Base-by-base conservation (phyloP, 164 flowering plant genomes). In the Aristolochia contorta region DNA sequence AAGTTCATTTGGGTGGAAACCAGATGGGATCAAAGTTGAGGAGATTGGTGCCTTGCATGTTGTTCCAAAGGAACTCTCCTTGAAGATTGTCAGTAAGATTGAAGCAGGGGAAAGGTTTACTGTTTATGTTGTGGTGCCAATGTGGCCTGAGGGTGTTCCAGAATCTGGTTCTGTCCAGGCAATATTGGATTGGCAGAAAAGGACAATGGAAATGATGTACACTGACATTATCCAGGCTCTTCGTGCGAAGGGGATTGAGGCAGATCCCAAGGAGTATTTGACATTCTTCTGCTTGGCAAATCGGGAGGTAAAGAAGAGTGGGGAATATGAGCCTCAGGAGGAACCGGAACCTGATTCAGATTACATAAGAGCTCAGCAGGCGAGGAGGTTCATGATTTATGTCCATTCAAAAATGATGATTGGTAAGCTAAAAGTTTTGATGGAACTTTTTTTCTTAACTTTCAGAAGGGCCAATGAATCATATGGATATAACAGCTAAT, bases 161-260 rank as follows among this genome's bases (percentile, higher is more conserved):
- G 83, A 83, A 47, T 77, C 82, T 70, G 71, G 55, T 16, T 77
- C 91, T 1, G 87, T 83, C 24, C 91, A 82, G 56, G 82, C 85
- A 12, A 84, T 84, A 52, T 60, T 84, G 54, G 68, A 78, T 60
- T 84, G 91, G 91, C 91, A 84, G 61, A 77, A 65, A 65, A 78
- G 78, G 73, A 84, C 87, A 6, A 79, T 84, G 87, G 85, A 84
- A 57, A 84, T 84, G 91, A 84, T 84, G 91, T 84, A 82, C 63
- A 69, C 65, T 16, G 86, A 84, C 67, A 71, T 84, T 33, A 54
- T 58, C 67, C 74, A 66, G 57, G 85, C 85, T 21, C 54, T 84
- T 8, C 65, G 56, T 1, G 71, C 72, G 21, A 81, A 79, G 60
- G 82, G 81, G 30, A 24, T 81, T 43, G 67, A 74, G 32, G 82